phyloP scores from a whole-genome alignment of 768 basidiomycete genomes.

The Strobilomyces dryophilus region DNA sequence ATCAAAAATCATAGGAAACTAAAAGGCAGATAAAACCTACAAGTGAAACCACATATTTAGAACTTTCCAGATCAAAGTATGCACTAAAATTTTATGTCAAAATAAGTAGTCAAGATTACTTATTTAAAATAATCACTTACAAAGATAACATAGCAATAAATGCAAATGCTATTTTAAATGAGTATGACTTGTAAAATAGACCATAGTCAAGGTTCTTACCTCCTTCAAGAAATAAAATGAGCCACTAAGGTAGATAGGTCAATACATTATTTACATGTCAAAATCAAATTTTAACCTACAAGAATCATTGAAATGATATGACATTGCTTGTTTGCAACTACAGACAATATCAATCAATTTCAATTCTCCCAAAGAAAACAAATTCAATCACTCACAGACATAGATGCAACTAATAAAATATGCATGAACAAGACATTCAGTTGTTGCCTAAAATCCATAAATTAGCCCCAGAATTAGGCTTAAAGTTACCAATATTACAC shows the following conservation, averaged over 20 bases:
- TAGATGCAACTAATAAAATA: constrained; percentile 22
- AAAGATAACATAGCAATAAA: neutral
- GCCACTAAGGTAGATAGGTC: constrained; percentile 8
- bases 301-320: constrained; percentile 7
- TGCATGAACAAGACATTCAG: constrained; percentile 22
- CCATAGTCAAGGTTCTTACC: constrained; percentile 2
- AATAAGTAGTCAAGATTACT: neutral
- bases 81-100: neutral
- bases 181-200: neutral
- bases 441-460: constrained; percentile 4
- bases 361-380: neutral
- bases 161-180: constrained; percentile 16
- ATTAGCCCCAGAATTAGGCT: constrained; percentile 1
- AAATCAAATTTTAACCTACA: constrained; percentile 10
- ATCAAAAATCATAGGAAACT: neutral
- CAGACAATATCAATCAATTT: neutral
- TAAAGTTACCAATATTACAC: constrained; percentile 8
- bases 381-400: constrained; percentile 11
- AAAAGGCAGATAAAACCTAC: neutral
- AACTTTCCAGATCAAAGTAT: neutral
- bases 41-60: neutral
- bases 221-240: constrained; percentile 19
- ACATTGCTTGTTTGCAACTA: constrained; percentile 8
- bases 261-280: neutral
- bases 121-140: constrained; percentile 8